phyloP scores from a whole-genome alignment of 257 asterid genomes.

The Solanum microdontum region DNA sequence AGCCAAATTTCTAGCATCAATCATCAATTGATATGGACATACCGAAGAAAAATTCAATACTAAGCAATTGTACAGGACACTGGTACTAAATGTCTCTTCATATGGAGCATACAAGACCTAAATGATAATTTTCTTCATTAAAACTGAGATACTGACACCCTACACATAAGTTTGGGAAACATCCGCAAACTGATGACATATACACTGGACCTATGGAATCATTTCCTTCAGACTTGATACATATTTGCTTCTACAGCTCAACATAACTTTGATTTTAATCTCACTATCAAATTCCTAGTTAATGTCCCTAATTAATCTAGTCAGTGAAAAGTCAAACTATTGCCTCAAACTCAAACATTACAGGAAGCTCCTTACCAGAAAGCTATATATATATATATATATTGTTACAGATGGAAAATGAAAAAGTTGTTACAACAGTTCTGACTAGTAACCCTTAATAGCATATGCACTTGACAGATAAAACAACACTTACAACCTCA shows the following conservation, averaged over 20 bases:
- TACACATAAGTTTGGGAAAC: background rate
- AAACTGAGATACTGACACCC: background rate
- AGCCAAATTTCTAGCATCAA: constrained; percentile 7
- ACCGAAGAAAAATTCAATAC: background rate
- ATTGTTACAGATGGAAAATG: background rate
- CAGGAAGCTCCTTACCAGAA: background rate
- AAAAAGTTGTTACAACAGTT: background rate
- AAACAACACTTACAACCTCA: constrained; percentile 1
- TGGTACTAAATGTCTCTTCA: background rate
- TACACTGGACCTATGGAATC: background rate
- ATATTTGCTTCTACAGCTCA: background rate
- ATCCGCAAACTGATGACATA: background rate
- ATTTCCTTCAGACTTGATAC: background rate
- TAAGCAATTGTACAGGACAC: background rate
- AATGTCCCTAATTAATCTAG: background rate
- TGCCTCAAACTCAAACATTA: background rate
- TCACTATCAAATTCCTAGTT: background rate
- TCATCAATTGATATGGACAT: background rate
- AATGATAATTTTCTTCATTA: background rate
- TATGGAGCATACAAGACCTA: background rate
- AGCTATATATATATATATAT: background rate
- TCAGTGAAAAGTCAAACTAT: background rate
- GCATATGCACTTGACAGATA: background rate
- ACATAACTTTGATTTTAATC: background rate
- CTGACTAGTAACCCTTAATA: background rate